phyloP scores from a whole-genome alignment of 306 rosid genomes.

The Coriaria nepalensis region DNA sequence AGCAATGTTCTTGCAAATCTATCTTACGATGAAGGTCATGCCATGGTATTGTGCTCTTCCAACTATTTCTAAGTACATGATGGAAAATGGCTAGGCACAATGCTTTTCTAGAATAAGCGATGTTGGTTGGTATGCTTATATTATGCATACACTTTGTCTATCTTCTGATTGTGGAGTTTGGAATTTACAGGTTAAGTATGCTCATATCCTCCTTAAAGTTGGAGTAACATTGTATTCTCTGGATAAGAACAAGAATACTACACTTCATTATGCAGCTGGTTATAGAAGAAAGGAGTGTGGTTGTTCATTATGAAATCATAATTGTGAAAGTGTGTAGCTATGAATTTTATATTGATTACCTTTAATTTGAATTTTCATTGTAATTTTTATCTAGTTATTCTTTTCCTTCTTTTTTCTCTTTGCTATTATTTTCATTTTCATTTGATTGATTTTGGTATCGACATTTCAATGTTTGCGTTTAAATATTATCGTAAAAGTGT shows the following conservation, averaged over 20 bases:
- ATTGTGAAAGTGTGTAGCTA: too few species aligned
- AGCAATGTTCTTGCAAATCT: conserved; percentile 77
- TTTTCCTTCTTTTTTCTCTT: too few species aligned
- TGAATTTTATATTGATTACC: too few species aligned
- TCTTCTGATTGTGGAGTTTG: conserved; percentile 64
- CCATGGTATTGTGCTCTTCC: conserved; percentile 81
- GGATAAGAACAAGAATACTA: conserved; percentile 92
- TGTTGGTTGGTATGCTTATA: conserved; percentile 45
- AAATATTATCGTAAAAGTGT: too few species aligned
- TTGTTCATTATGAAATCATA: too few species aligned
- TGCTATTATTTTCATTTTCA: too few species aligned
- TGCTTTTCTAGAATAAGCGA: conserved; percentile 53
- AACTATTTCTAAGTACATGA: conserved; percentile 52
- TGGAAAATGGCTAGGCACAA: conserved; percentile 70
- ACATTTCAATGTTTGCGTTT: too few species aligned
- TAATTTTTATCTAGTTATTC: too few species aligned
- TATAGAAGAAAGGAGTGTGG: conserved; percentile 92
- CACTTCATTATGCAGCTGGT: conserved; percentile 99
- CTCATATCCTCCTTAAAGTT: conserved; percentile 85
- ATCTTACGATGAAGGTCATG: conserved; percentile 77
- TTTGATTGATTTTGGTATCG: too few species aligned
- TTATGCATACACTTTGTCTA: conserved; percentile 38
- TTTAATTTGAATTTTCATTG: too few species aligned
- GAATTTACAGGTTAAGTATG: conserved; percentile 80
- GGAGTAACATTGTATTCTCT: conserved; percentile 90